Evolutionary conservation across 2,329 filamentous ascomycete genomes (phyloP).

Genomic region (Fusarium concolor): DNA sequence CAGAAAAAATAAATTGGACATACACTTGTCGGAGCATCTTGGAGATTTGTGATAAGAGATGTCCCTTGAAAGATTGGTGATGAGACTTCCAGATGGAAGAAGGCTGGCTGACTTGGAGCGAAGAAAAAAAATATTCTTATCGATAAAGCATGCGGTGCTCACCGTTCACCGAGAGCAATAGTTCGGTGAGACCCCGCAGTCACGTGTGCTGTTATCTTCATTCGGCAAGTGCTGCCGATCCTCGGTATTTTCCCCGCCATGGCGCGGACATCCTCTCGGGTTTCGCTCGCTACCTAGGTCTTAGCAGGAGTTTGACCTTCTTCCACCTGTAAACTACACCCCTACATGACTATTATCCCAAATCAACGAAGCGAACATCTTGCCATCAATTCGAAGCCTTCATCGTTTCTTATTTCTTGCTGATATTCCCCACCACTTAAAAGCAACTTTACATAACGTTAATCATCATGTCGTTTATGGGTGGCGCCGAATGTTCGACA

Average conservation of each 20-base stretch:
- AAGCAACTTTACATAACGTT: constrained; percentile 12
- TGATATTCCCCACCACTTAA: constrained; percentile 19
- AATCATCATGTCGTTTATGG: constrained; percentile 87
- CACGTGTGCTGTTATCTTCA: constrained; percentile 47
- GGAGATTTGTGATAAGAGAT: constrained; percentile 24
- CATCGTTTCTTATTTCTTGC: background rate
- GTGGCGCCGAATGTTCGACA: constrained; percentile 96
- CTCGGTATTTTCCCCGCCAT: constrained; percentile 48
- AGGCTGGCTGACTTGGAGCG: constrained; percentile 27
- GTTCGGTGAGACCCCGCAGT: constrained; percentile 46
- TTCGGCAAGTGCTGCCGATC: constrained; percentile 33
- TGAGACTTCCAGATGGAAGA: constrained; percentile 21
- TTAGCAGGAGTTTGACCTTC: constrained; percentile 19
- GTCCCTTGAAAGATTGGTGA: constrained; percentile 21
- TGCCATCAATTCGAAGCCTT: constrained; percentile 4
- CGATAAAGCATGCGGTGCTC: constrained; percentile 46
- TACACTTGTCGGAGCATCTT: constrained; percentile 65
- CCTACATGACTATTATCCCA: constrained; percentile 2
- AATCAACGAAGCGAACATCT: background rate
- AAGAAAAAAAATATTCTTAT: constrained; percentile 51
- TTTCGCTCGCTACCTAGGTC: constrained; percentile 17
- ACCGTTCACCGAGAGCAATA: constrained; percentile 22
- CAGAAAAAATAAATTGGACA: constrained; percentile 28
- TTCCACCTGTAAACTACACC: constrained; percentile 31
- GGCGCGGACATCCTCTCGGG: constrained; percentile 18